Evolutionary conservation across 306 rosid genomes (phyloP), one percentile per base, ranked within the genome.

Genomic region (Sesbania bispinosa): DNA sequence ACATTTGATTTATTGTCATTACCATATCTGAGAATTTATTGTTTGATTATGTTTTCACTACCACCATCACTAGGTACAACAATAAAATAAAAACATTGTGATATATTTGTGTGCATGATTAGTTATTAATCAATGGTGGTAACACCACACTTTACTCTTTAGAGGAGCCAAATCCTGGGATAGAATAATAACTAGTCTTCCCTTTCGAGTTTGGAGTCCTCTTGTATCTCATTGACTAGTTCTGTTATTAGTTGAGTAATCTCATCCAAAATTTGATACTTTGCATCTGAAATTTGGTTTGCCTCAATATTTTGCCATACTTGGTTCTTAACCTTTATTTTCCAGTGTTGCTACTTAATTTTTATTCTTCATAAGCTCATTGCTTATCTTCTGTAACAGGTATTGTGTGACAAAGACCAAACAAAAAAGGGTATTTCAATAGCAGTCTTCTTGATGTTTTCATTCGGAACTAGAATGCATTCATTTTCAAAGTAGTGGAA

Each of bases 331-430:
- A 45, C 50, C 7, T 47, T 13, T 38, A 15, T n/a, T n/a, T n/a
- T n/a, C n/a, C n/a, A n/a, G n/a, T n/a, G n/a, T n/a, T n/a, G n/a
- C n/a, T n/a, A n/a, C n/a, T 13, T 52, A 3, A 14, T 59, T 60
- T 57, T 53, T 58, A 14, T 42, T 42, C 60, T 77, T 63, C 47
- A 18, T 36, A 20, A 42, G 52, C 69, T 66, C 47, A 69, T 75
- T 36, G 4, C 42, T 53, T 58, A 46, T 38, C 51, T 78, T 63
- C 62, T 47, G 48, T 67, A 57, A 65, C 88, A 93, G 98, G 86
- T 84, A 52, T 67, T 93, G 85, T 90, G 87, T 83, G 96, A 93
- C 85, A 93, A 88, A 83, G 96, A 88, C 42, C 94, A 79, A 71
- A 67, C 79, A n/a, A n/a, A 93, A 90, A 74, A 93, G 90, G 98